Evolutionary conservation across 164 flowering plant species (phyloP), one percentile per base, ranked within the genome.

Genomic region (Chimonanthus praecox): DNA sequence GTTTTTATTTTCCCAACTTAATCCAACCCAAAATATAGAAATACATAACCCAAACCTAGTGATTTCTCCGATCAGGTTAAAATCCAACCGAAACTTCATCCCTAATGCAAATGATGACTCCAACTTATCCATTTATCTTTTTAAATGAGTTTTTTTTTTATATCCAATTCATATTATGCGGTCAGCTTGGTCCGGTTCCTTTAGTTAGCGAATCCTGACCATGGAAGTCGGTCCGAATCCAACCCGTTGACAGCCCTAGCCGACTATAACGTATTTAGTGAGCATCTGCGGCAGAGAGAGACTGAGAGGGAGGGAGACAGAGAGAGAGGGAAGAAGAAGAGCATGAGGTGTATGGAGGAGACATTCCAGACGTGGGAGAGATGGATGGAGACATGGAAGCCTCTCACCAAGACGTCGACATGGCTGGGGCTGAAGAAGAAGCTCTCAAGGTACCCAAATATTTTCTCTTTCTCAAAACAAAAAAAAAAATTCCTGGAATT

Each of bases 391-490:
- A 73, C 49, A 73, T 73, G 71, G 65, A 54, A 9, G 50, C 44
- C 15, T 9, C 67, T 13, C 61, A 66, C 33, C 16, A 64, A 45
- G 83, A 77, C 44, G 77, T 80, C 3, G 83, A 80, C 49, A 84
- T 82, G 86, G 70, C 82, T 0, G 75, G 72, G 6, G 64, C 73
- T 1, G 86, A 80, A 61, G 73, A 73, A 45, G 83, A 82, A 15
- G 79, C 80, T 20, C 80, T 75, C 71, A 50, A 49, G 68, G 69
- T 76, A 13, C 49, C 0, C 3, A 20, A 58, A 10, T 7, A 5
- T 44, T 4, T 15, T 70, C 72, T 43, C 9, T 11, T 13, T 50
- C 72, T 47, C 58, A 21, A 21, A 21, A 1, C 33, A 21, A 21
- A 21, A 21, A n/a, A 21, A 21, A 21, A 21, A 21, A n/a, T n/a